Evolutionary conservation across 139 green algal species (phyloP).

Genomic region (Edaphochlamys debaryana): DNA sequence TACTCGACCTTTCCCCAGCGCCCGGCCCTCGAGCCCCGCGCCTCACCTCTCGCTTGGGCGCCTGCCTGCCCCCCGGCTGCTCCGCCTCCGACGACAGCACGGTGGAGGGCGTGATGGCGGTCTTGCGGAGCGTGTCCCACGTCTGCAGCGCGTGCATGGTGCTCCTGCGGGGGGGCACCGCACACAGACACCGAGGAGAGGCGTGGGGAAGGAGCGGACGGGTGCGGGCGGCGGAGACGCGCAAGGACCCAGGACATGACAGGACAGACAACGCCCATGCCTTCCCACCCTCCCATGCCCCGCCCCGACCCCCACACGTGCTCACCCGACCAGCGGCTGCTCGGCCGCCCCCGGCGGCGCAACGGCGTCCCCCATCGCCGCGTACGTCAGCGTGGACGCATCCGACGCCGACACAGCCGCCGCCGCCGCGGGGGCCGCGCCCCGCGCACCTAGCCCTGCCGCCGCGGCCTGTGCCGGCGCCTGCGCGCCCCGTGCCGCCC

Average conservation of each 20-base stretch:
- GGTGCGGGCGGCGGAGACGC: too few species aligned
- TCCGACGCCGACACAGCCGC: conserved; percentile 4
- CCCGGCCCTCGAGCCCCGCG: too few species aligned
- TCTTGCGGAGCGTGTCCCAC: conserved; percentile 52
- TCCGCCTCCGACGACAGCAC: conserved; percentile 29
- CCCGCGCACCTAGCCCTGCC: background rate
- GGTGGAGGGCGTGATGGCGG: conserved; percentile 54
- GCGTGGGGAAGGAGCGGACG: too few species aligned
- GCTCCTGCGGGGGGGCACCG: background rate
- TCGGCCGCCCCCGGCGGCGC: too few species aligned
- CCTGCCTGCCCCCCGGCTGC: too few species aligned
- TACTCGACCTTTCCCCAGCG: background rate
- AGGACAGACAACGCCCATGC: too few species aligned
- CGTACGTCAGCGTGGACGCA: conserved; percentile 5
- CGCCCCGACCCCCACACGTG: too few species aligned
- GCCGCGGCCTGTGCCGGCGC: background rate
- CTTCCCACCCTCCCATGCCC: too few species aligned
- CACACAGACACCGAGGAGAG: too few species aligned
- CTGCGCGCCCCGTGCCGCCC: background rate
- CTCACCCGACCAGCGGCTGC: conserved; percentile 28
- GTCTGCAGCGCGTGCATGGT: conserved; percentile 57
- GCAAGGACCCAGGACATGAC: too few species aligned
- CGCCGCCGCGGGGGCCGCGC: background rate
- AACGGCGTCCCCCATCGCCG: background rate
- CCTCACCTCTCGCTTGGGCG: too few species aligned